Evolutionary conservation across 2,329 filamentous ascomycete species (phyloP), one percentile per base, ranked within the genome.

Genomic region (Aspergillus viridinutans): DNA sequence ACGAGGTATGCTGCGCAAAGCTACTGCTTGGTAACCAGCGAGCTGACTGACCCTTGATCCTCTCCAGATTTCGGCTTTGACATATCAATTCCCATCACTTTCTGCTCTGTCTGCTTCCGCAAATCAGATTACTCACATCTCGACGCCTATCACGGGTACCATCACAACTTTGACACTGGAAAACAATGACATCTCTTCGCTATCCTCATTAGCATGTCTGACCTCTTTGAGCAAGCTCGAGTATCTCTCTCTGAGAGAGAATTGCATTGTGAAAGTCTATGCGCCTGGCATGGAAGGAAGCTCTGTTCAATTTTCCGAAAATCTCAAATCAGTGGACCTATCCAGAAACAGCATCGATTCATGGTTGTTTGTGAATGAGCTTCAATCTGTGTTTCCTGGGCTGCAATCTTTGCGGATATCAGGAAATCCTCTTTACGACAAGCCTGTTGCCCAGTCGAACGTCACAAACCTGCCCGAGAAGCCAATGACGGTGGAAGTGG

Each of bases 391-490:
- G 57, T 90, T 96, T 63, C 93, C 94, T 0, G 85, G 86, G 3
- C 79, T 97, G 6, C 81, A 78, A 12, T 86, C 85, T 35, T 83
- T 99, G 42, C 89, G 92, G 17, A 85, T 96, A 59, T 86, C 90
- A 4, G 87, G 92, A 69, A 97, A 97, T 64, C 92, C 93, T 4
- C 81, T 97, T 23, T 95, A 90, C 74, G 80, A 87, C 54, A 76
- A 80, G 61, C 63, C 75, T 21, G 60, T 69, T 17, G 64, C 64
- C 43, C 59, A 60, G 54, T 71, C 59, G 32, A 60, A 67, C n/a
- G 69, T 76, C 53, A 77, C 76, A 54, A 73, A 76, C 25, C 74
- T 70, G 28, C 66, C 69, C 7, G 70, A 73, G 56, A 72, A 68
- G 35, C 70, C 68, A 29, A 76, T 76, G 74, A 76, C 72, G 5